phyloP scores from a whole-genome alignment of 306 rosid genomes.

The barrel medic (Medicago truncatula) region MtrunA17r5.0-ANR NC_053046.1:11908501-11909000 shows the following conservation, averaged over 20 bases:
- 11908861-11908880: not conserved
- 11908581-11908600: not conserved
- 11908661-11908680: not conserved
- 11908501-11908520: not conserved
- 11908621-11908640: not conserved
- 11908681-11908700: conserved; percentile 12
- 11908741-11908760: conserved; percentile 12
- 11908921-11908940: conserved; percentile 28
- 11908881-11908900: conserved; percentile 5
- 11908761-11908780: not conserved
- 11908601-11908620: not conserved
- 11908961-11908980: not conserved
- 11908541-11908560: not conserved
- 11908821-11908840: conserved; percentile 16
- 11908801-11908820: conserved; percentile 7
- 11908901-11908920: conserved; percentile 20
- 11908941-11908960: not conserved
- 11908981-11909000: not conserved
- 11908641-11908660: conserved; percentile 22
- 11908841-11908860: conserved; percentile 33
- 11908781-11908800: conserved; percentile 23
- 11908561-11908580: not conserved
- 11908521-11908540: not conserved
- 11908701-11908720: not conserved
- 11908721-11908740: conserved; percentile 19